Conservation (phyloP, 2,329 filamentous ascomycete genomes). For the Botrytis byssoidea region DNA sequence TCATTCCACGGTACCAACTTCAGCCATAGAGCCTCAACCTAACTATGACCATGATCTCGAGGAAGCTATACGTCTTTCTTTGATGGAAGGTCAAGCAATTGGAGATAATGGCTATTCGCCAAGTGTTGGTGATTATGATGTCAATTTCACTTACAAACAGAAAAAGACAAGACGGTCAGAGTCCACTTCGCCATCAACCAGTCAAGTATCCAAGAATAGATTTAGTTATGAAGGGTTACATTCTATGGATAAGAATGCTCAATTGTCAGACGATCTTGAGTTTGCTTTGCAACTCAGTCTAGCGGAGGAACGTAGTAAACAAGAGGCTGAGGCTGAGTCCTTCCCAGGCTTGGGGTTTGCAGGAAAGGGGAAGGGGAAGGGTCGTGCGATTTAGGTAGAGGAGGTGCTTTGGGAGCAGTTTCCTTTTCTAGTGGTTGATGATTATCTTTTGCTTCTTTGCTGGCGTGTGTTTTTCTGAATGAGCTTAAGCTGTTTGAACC, state of each 20-base stretch:
- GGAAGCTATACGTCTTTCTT: conserved; percentile 59
- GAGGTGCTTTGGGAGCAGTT: not conserved
- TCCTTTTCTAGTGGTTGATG: not conserved
- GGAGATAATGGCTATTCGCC: conserved; percentile 44
- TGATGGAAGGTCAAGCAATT: conserved; percentile 56
- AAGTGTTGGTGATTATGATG: conserved; percentile 50
- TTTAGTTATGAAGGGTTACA: not conserved
- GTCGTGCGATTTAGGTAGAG: conserved; percentile 10
- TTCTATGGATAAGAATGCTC: conserved; percentile 2
- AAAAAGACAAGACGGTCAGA: conserved; percentile 45
- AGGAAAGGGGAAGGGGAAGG: conserved; percentile 17
- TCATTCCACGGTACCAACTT: conserved; percentile 30
- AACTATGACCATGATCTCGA: conserved; percentile 61
- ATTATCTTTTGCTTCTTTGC: not conserved
- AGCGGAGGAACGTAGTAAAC: conserved; percentile 49
- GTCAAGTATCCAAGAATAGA: conserved; percentile 35
- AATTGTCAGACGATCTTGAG: conserved; percentile 53
- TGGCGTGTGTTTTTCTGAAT: not conserved
- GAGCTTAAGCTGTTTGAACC: not conserved
- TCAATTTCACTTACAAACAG: conserved; percentile 50
- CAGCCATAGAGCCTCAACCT: conserved; percentile 42
- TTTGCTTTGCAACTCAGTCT: conserved; percentile 60
- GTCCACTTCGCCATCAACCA: conserved; percentile 41
- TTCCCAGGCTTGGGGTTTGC: not conserved
- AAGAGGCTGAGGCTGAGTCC: conserved; percentile 11